Base-by-base conservation (phyloP, 129 eudicot species). In the Logfia minima region DNA sequence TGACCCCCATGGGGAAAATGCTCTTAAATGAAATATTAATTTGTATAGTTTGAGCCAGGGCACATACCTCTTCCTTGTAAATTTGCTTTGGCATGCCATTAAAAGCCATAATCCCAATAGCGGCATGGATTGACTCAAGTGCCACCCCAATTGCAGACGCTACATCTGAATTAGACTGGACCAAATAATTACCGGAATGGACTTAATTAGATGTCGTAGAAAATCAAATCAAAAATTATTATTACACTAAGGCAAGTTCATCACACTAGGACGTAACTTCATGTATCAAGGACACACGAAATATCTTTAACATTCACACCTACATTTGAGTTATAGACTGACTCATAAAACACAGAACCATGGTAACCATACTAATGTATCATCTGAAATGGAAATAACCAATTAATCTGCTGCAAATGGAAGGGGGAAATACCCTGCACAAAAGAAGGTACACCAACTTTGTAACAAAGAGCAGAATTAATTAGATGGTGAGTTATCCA, bases 61-160 rank as follows among this genome's bases (percentile, higher is more conserved):
- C 67, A 75, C 58, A 63, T 83, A 94, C 99, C 94, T 94, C 99
- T 85, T 94, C 99, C 60, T 89, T 89, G 79, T 94, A 94, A 69
- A 94, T 82, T 80, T 87, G 93, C 68, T 94, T 94, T 48, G 99
- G 92, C 99, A 94, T 87, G 84, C 85, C 96, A 70, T 74, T 83
- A 78, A 84, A 79, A 58, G 96, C 96, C 97, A 94, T 91, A 61
- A 94, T 82, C 53, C 85, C 88, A 72, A 91, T 74, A 89, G 97
- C 92, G 62, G 99, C 96, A 79, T 94, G 96, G 75, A 94, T 89
- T 32, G 97, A 86, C 89, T 94, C 99, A 52, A 94, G 81, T 62
- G 99, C 90, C 63, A 87, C 83, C 77, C 63, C 67, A 81, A 94
- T 79, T 72, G 90, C 79, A 48, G 97, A 80, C 70, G 84, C 75